Base-by-base conservation (phyloP, 441 rosid genomes). In the Adansonia grandidieri region DNA sequence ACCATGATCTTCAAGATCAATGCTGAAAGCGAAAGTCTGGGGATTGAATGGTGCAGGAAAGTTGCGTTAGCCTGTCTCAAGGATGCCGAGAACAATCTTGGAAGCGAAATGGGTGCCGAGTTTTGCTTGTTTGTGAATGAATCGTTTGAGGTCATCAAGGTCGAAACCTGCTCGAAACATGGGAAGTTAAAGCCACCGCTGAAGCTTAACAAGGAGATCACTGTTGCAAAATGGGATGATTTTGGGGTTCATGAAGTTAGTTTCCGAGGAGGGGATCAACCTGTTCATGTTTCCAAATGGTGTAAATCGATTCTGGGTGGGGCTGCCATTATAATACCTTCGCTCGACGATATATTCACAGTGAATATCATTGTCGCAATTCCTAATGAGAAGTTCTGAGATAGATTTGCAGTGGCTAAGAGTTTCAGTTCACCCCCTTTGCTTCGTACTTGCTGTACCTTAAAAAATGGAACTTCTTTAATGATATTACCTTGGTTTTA, bases 231-330 rank as follows among this genome's bases (percentile, higher is more conserved):
- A 65, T 78, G 86, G 91, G 92, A 86, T 48, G 86, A 79, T 80
- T 73, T 83, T 2, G 84, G 87, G 73, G 69, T 75, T 11, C 69
- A 47, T 15, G 88, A 84, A 69, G 15, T 89, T 45, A 73, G 76
- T 17, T 86, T 93, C 67, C 14, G 70, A 65, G 57, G 72, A 61
- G 90, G 88, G 5, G 84, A 86, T 10, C 77, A 80, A 66, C 89
- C 85, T 5, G 72, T 69, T 57, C 72, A 15, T 11, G 88, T 78
- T 68, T 83, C 92, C 0, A 62, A 84, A 13, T 92, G 97, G 98
- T 48, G 88, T 78, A 87, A 89, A 11, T 84, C 85, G 6, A 63
- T 73, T 4, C 60, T 58, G 0, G 81, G 78, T 61, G 96, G 91
- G 56, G 51, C 88, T 76, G 90, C 85, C 50, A 47, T 89, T 75